Base-by-base conservation (phyloP, 495 filamentous ascomycete genomes). In the Aspergillus indologenus region DNA sequence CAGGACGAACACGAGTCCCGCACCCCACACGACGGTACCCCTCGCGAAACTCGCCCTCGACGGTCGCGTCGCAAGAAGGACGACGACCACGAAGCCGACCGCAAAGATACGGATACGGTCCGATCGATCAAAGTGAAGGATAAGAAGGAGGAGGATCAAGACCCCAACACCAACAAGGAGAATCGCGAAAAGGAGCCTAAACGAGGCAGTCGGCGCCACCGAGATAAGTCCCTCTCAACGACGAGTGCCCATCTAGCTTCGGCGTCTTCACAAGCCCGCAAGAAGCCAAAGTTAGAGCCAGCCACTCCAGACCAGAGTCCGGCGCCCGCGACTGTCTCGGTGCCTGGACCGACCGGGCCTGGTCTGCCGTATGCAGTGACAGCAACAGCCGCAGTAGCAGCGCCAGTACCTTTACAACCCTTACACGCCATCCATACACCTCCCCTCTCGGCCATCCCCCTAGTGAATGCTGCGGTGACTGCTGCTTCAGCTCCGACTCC, bases 21-120 rank as follows among this genome's bases (percentile, higher is more conserved):
- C 24, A 43, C 61, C 23, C 44, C 61, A 17, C 47, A 53, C 57
- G 59, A 54, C 21, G 31, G 22, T 26, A 29, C 29, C 40, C 45
- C 58, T 24, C 58, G 53, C 45, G 65, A 64, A 62, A 31, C 59
- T 57, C 65, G 65, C 44, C 56, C 61, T 45, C 69, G 74, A 61
- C 75, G 75, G 70, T 76, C 75, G 74, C 75, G 75, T 73, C 74
- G 75, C 46, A 79, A 77, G 69, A 77, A 76, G 70, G 74, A 75
- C 52, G 74, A 76, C 56, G 69, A 68, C 0, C 53, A 51, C 21
- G 66, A 67, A 15, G n/a, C 42, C 34, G 62, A 63, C 42, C 61
- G 61, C 23, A 66, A 61, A 47, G 64, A 66, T 19, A 46, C 45
- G 9, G 64, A 66, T 19, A 46, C 45, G 9, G 15, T 62, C 53